These are phyloP conservation scores for Elymus sibiricus DNA, from an alignment of 176 grass and related monocot species.

Conservation along the genomic window DNA sequence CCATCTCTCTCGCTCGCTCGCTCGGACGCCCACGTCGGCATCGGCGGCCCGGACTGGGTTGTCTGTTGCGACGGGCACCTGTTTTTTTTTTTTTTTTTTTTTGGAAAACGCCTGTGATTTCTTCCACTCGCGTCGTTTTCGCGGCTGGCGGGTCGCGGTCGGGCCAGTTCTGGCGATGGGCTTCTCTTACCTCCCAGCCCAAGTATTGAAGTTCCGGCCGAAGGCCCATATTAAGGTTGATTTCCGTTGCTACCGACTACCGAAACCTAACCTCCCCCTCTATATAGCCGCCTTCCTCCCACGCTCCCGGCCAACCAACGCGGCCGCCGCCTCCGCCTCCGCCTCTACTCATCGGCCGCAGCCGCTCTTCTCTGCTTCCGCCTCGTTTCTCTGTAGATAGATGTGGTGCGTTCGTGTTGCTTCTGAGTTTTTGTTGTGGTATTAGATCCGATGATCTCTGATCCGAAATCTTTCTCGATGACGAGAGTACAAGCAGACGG, in stretches of 20 bases:
- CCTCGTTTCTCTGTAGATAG: neutral
- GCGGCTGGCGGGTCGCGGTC: neutral
- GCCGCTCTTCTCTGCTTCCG: neutral
- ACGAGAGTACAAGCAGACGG: conserved; percentile 81
- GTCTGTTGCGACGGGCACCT: conserved; percentile 20
- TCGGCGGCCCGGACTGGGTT: conserved; percentile 4
- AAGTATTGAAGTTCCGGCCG: neutral
- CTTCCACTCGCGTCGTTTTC: neutral
- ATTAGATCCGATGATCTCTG: neutral
- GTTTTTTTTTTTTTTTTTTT: no score
- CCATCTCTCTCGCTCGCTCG: neutral
- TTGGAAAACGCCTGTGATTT: no score
- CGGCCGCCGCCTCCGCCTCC: neutral
- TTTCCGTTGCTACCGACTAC: neutral
- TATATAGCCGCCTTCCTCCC: neutral
- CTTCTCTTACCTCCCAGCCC: neutral
- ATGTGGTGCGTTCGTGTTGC: neutral
- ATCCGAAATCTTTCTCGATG: conserved; percentile 49
- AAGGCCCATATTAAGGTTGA: neutral
- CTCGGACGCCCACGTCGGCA: neutral
- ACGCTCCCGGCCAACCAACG: no score
- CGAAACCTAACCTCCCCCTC: conserved; percentile 35
- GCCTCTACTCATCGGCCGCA: neutral
- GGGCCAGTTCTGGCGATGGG: neutral
- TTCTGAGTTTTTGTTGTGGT: no score